These are phyloP conservation scores for Rhypophila decipiens DNA, from an alignment of 495 filamentous ascomycete genomes.

Conservation along the genomic window DNA sequence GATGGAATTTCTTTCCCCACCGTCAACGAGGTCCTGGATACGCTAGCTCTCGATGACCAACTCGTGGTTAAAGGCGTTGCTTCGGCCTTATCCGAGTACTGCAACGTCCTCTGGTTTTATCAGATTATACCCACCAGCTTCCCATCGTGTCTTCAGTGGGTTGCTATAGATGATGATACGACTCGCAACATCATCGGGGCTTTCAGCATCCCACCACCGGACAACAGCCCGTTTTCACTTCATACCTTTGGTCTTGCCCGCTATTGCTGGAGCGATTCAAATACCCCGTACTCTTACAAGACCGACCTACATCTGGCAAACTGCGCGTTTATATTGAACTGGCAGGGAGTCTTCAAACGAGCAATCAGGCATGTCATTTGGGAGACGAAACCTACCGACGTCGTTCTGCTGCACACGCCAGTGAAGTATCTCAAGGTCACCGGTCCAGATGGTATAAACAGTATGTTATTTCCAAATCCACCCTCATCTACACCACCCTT, in stretches of 20 bases:
- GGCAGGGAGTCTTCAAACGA: slow-evolving; percentile 5
- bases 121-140: slow-evolving; percentile 1
- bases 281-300: background rate
- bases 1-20: slow-evolving; percentile 2
- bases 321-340: slow-evolving; percentile 2
- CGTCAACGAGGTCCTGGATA: background rate
- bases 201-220: background rate
- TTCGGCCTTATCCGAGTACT: background rate
- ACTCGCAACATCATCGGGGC: background rate
- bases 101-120: slow-evolving; percentile 8
- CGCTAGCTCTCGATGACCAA: too few relatives aligned
- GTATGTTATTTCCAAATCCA: too few relatives aligned
- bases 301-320: slow-evolving; percentile 7
- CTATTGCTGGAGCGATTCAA: background rate
- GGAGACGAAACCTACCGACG: background rate
- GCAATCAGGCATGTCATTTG: slow-evolving; percentile 7
- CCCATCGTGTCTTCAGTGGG: slow-evolving; percentile 3
- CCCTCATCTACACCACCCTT: too few relatives aligned
- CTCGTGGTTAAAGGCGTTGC: too few relatives aligned
- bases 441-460: background rate
- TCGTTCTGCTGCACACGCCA: background rate
- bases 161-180: slow-evolving; percentile 3
- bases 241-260: too few relatives aligned
- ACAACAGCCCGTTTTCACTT: background rate
- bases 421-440: background rate